phyloP scores from a whole-genome alignment of 371 early-diverging fungal species.

The Mucor sp. region DNA sequence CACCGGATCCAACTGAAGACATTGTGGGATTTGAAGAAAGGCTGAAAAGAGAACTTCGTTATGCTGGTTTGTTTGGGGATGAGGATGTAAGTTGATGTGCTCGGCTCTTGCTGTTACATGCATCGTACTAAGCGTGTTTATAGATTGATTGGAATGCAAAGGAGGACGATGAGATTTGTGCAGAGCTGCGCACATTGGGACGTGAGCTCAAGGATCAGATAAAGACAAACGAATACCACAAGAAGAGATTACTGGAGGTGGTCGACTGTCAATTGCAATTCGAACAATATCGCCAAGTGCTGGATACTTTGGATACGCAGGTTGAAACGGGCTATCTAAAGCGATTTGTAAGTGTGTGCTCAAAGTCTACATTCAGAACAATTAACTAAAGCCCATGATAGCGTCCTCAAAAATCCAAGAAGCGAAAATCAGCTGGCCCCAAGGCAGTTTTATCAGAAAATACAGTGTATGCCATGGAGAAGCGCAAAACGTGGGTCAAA shows the following conservation, averaged over 20 bases:
- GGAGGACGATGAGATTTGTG: conserved; percentile 84
- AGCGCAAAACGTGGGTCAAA: conserved; percentile 46
- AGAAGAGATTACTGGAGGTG: conserved; percentile 64
- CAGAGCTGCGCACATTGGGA: conserved; percentile 69
- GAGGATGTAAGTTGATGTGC: conserved; percentile 59
- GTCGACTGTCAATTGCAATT: conserved; percentile 79
- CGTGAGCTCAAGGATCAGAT: conserved; percentile 75
- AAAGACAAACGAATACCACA: conserved; percentile 65
- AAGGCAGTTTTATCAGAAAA: conserved; percentile 54
- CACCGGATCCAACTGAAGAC: conserved; percentile 20
- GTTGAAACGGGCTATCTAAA: conserved; percentile 85
- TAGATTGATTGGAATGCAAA: conserved; percentile 68
- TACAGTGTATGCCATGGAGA: conserved; percentile 55
- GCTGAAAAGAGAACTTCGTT: conserved; percentile 77
- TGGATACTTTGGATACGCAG: conserved; percentile 86
- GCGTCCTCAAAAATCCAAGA: conserved; percentile 75
- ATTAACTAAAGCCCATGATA: conserved; percentile 15
- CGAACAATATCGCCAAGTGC: conserved; percentile 85
- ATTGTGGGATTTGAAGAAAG: conserved; percentile 69
- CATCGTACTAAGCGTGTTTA: background rate
- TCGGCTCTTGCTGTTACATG: background rate
- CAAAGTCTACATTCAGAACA: too few relatives aligned
- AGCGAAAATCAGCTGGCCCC: conserved; percentile 62
- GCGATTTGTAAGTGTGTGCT: conserved; percentile 72
- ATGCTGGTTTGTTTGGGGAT: conserved; percentile 77